A percentile compares a stretch with the other conserved stretches of the same genome.
Conservation (phyloP, 371 early-diverging fungal genomes). For the Chytridium lagenaria region DNA sequence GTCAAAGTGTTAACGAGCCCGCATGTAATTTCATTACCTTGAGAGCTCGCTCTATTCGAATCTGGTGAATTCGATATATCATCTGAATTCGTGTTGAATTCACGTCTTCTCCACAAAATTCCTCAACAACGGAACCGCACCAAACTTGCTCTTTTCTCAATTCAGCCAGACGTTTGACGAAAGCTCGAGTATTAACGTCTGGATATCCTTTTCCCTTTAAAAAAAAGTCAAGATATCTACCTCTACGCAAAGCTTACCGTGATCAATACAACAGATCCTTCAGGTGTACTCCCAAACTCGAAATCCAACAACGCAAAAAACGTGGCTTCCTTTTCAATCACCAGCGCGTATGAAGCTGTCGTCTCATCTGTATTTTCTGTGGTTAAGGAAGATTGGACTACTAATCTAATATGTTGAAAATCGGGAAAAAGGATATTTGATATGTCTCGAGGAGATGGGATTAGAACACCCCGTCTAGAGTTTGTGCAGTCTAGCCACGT, state of each 20-base stretch:
- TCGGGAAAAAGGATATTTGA: background rate
- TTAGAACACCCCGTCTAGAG: background rate
- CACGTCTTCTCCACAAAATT: too few relatives aligned
- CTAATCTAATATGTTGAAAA: too few relatives aligned
- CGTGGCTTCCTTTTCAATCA: constrained; percentile 11
- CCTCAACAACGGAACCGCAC: too few relatives aligned
- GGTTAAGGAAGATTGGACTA: too few relatives aligned
- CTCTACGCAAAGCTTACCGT: background rate
- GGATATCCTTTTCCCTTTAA: constrained; percentile 15
- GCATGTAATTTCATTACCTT: too few relatives aligned
- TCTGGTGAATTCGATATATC: too few relatives aligned
- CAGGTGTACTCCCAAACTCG: background rate
- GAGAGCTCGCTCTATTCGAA: too few relatives aligned
- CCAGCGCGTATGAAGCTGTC: background rate
- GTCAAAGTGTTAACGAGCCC: too few relatives aligned
- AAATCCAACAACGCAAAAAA: background rate
- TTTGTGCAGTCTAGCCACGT: background rate
- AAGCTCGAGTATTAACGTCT: constrained; percentile 7
- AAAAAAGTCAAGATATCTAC: background rate
- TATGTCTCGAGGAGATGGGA: background rate
- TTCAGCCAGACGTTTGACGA: background rate
- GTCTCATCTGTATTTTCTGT: background rate
- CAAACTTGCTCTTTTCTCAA: too few relatives aligned
- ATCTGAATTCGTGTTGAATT: too few relatives aligned
- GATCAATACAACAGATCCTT: background rate